Evolutionary conservation across 768 basidiomycete species (phyloP).

Genomic region (Austroboletus eburneus): DNA sequence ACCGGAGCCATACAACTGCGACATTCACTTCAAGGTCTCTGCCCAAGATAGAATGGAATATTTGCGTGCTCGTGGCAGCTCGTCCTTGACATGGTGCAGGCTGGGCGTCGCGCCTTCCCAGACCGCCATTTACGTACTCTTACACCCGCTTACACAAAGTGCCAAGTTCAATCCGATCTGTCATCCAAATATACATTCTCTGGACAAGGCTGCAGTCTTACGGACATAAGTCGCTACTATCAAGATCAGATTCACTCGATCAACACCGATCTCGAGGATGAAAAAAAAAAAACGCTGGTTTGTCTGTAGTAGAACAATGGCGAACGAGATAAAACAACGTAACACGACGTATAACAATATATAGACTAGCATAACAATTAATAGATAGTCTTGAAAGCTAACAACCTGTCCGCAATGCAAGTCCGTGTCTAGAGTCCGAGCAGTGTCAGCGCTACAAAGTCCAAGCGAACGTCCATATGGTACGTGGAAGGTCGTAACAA

Average conservation of each 20-base stretch:
- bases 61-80: too few species aligned
- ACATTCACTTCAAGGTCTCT: too few species aligned
- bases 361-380: slow-evolving; percentile 30
- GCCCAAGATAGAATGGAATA: too few species aligned
- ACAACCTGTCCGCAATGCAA: slow-evolving; percentile 15
- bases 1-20: too few species aligned
- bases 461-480: slow-evolving; percentile 17
- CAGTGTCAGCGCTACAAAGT: slow-evolving; percentile 21
- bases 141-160: too few species aligned
- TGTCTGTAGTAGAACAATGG: slow-evolving; percentile 5
- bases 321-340: slow-evolving; percentile 3
- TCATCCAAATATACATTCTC: slow-evolving; percentile 80
- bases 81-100: too few species aligned
- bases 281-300: too few species aligned
- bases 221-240: slow-evolving; percentile 5
- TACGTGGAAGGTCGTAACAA: slow-evolving; percentile 18
- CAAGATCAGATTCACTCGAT: neutral
- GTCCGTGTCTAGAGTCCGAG: slow-evolving; percentile 29
- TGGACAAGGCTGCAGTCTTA: slow-evolving; percentile 7
- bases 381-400: slow-evolving; percentile 9
- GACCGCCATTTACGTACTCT: slow-evolving; percentile 12
- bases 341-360: slow-evolving; percentile 22
- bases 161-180: slow-evolving; percentile 46
- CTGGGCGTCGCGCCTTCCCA: neutral
- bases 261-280: neutral